phyloP scores from a whole-genome alignment of 306 rosid genomes.

The Pyrus betulifolia region DNA sequence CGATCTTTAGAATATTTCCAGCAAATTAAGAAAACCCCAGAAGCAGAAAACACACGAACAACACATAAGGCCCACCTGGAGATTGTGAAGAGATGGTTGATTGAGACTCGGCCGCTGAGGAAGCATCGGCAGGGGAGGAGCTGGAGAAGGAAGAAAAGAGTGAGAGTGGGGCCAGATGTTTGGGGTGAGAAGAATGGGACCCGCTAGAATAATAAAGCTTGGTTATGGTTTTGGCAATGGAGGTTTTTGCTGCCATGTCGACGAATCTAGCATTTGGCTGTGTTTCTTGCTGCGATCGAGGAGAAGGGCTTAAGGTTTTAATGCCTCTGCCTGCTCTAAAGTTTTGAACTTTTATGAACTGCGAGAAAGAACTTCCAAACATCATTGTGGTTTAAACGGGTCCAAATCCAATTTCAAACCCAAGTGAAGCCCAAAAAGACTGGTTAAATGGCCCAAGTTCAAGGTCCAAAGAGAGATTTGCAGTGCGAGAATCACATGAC shows the following conservation, averaged over 20 bases:
- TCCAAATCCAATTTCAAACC: not conserved
- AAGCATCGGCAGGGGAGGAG: constrained; percentile 30
- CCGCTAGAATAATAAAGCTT: constrained; percentile 28
- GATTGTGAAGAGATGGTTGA: constrained; percentile 41
- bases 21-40: constrained; percentile 6
- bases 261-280: constrained; percentile 8
- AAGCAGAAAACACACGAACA: not conserved
- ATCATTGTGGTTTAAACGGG: not conserved
- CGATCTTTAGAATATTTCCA: not conserved
- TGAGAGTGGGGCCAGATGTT: constrained; percentile 1
- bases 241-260: constrained; percentile 32
- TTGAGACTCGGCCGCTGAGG: constrained; percentile 31
- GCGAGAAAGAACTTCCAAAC: not conserved
- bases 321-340: not conserved
- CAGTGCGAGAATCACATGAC: not conserved
- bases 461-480: not conserved
- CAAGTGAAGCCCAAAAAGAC: not conserved
- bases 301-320: not conserved
- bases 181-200: constrained; percentile 2
- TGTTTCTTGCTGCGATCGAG: not conserved
- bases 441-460: not conserved
- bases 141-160: constrained; percentile 19
- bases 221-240: constrained; percentile 34
- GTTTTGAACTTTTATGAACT: not conserved
- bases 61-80: constrained; percentile 27